phyloP scores from a whole-genome alignment of 2,329 filamentous ascomycete genomes.

The Blastomyces gilchristii region DNA sequence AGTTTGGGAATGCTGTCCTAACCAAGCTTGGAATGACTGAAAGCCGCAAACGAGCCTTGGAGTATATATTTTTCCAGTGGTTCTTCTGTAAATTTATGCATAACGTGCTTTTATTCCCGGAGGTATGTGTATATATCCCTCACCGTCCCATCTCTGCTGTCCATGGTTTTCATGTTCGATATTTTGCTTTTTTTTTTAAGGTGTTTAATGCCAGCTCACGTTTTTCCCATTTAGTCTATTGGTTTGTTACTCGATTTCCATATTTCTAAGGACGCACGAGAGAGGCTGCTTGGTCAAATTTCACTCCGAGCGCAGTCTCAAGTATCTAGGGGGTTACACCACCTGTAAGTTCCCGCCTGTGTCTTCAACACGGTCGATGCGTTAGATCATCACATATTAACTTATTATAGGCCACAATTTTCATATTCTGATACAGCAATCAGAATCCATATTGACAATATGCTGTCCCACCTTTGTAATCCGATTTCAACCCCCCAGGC shows the following conservation, averaged over 20 bases:
- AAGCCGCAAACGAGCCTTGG: constrained; percentile 62
- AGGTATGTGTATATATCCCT: constrained; percentile 44
- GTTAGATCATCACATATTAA: constrained; percentile 18
- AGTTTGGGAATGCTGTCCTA: constrained; percentile 75
- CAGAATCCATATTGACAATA: constrained; percentile 29
- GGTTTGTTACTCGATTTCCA: constrained; percentile 74
- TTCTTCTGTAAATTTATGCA: constrained; percentile 82
- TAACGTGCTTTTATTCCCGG: constrained; percentile 76
- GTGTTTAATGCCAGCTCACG: constrained; percentile 40
- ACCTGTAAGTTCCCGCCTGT: constrained; percentile 46
- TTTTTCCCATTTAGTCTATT: constrained; percentile 38
- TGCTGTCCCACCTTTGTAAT: constrained; percentile 26
- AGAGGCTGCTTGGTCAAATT: constrained; percentile 63
- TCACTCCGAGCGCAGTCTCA: constrained; percentile 69
- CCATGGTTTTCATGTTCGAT: not conserved
- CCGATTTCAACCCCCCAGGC: constrained; percentile 8
- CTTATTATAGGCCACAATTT: constrained; percentile 34
- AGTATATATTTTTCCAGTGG: constrained; percentile 82
- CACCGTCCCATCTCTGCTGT: not conserved
- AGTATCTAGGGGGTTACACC: constrained; percentile 63
- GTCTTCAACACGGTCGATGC: constrained; percentile 16
- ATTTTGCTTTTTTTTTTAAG: constrained; percentile 12
- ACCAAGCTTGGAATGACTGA: constrained; percentile 60
- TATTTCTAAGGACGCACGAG: constrained; percentile 80
- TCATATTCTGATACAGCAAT: constrained; percentile 27